Evolutionary conservation across 140 eudicot species (phyloP).

Genomic region (Erigeron philadelphicus): DNA sequence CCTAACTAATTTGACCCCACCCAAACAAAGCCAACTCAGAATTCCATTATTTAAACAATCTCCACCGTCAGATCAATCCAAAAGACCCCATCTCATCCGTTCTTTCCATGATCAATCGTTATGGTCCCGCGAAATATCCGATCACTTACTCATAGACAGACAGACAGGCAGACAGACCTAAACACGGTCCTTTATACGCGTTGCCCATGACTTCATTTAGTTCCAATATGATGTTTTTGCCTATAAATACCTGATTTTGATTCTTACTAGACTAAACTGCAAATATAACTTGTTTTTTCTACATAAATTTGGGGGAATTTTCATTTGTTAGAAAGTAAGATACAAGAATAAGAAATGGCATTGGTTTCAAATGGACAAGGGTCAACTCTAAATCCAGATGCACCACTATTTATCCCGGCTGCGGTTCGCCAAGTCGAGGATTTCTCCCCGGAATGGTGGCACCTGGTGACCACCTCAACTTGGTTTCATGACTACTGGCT

Average conservation of each 20-base stretch:
- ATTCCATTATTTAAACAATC: slow-evolving; percentile 14
- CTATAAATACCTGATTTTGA: background rate
- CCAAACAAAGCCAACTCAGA: slow-evolving; percentile 19
- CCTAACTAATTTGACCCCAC: background rate
- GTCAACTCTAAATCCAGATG: slow-evolving; percentile 78
- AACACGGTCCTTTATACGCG: slow-evolving; percentile 21
- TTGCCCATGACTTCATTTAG: slow-evolving; percentile 18
- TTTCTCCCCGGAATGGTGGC: slow-evolving; percentile 94
- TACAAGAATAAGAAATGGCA: slow-evolving; percentile 39
- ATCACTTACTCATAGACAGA: background rate
- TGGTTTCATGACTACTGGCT: slow-evolving; percentile 95
- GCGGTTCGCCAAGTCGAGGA: slow-evolving; percentile 90
- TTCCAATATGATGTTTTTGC: background rate
- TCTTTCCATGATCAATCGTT: background rate
- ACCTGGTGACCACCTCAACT: slow-evolving; percentile 69
- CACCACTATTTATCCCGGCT: slow-evolving; percentile 80
- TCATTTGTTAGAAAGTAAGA: background rate
- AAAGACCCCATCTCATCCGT: slow-evolving; percentile 7
- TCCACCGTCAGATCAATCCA: slow-evolving; percentile 23
- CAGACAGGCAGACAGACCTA: background rate
- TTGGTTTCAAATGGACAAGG: slow-evolving; percentile 51
- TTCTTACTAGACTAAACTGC: background rate
- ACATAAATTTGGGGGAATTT: slow-evolving; percentile 7
- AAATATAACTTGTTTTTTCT: background rate
- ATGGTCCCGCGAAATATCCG: background rate